Evolutionary conservation across 2,329 filamentous ascomycete species (phyloP), one percentile per base, ranked within the genome.

Genomic region (Sporothrix protearum): DNA sequence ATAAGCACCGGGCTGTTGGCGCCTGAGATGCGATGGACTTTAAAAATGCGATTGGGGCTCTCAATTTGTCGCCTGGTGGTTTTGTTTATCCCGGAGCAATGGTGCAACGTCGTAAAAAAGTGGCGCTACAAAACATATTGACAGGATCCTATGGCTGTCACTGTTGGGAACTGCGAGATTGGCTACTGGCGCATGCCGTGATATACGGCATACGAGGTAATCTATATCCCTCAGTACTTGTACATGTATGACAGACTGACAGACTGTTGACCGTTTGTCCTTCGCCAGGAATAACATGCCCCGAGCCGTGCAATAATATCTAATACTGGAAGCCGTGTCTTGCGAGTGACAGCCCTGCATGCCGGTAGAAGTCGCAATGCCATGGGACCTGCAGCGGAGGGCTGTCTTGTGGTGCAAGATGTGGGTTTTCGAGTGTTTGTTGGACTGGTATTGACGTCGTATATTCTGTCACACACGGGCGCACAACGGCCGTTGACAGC

Each of bases 181-280:
- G 63, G 45, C 25, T 66, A 8, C 22, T 49, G 42, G 63, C 42
- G 42, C 61, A 66, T 61, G 57, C 42, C n/a, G 57, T 61, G 57
- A 61, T 49, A 66, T 36, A n/a, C n/a, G n/a, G n/a, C n/a, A 36
- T 64, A 64, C 61, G 39, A 66, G 61, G 61, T 25, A 66, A 66
- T 49, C 42, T 66, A 66, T 45, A 59, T 64, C 36, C 33, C 59
- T 45, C 59, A 25, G 42, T 14, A 47, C 14, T 19, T n/a, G 33
- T 12, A 28, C 14, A n/a, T n/a, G 33, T 12, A 28, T 22, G 36
- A 39, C 42, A 16, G 14, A 47, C 3, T 12, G 42, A 16, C 57
- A 25, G 33, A 25, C 57, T 39, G 12, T 19, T 47, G 39, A 28
- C 8, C 22, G 22, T 28, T 47, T 47, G 61, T 47, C 39, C 42